Evolutionary conservation across 2,329 filamentous ascomycete species (phyloP), one percentile per base, ranked within the genome.

Genomic region (Lasiodiplodia gonubiensis): DNA sequence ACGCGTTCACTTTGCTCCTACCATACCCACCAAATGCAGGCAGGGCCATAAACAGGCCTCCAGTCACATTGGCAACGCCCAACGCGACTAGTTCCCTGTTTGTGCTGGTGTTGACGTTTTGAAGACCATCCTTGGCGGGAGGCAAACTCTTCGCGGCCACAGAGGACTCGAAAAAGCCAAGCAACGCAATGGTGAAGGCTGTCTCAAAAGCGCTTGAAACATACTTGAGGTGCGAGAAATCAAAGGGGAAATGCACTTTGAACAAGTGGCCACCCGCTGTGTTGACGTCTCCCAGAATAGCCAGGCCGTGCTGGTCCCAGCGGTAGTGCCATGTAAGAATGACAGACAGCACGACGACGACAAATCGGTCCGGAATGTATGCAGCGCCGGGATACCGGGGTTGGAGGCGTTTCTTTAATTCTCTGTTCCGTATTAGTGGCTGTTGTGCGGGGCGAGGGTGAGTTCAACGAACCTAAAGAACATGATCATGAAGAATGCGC

Each of bases 151-250:
- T 98, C 42, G 95, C 95, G 1, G 95, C 95, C 14, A 99, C 93
- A 0, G 93, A 97, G 2, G 93, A 97, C 79, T 99, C 95, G 74
- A 99, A 99, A 80, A 99, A 99, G n/a, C 95, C 95, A 0, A 99
- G 88, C 27, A 99, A 85, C 0, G 94, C 93, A 70, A 99, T 97
- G 65, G 98, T 85, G 74, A 99, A 97, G 0, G 93, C 91, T 0
- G 95, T 98, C 63, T 92, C 90, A 86, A 98, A 91, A 46, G 93
- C 91, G 70, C 93, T 91, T 25, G 91, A 90, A 65, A 96, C 92
- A 75, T 97, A 91, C 27, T 88, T 86, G 84, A 98, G 89, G 72
- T 96, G 88, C 5, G 87, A 84, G 2, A 87, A 81, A 70, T 89
- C 88, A 74, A 97, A 95, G 0, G 95, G 94, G 86, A 94, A 97